Base-by-base conservation (phyloP, 768 basidiomycete species). In the Lactarius hengduanensis region DNA sequence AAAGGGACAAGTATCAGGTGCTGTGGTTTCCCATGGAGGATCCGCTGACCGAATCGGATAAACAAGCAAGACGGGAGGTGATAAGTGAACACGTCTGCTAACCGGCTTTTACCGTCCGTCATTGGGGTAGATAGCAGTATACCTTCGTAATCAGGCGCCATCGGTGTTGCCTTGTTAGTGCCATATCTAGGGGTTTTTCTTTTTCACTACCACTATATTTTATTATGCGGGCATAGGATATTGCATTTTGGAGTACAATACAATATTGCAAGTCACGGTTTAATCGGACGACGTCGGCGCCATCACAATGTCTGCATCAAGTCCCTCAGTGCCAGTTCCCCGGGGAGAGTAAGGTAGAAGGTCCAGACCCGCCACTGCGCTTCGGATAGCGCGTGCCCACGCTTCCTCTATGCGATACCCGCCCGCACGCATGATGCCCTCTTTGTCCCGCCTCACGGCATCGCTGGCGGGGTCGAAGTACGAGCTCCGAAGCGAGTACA, bases 341-440 rank as follows among this genome's bases (percentile, higher is more conserved):
- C 63, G 69, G 9, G 70, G 34, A 30, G 70, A 72, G 15, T 73
- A 40, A 8, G 88, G 86, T 40, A 80, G 72, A 38, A 91, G 72
- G 67, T 91, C 90, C 67, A 95, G 74, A 1, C 85, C 91, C 43
- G 87, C 86, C 28, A 94, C 87, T 6, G 91, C 88, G 69, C 76
- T 85, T 64, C 89, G 79, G 64, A 96, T 74, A 15, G 91, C 92
- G 62, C 93, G 81, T 71, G 90, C 89, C 93, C 93, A 95, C 54
- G 89, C 91, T 74, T 95, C 90, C 67, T 91, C 86, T 4, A 92
- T 80, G 68, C 78, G 81, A 74, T 93, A 96, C 10, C 94, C 94
- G 10, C 92, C 94, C 26, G 86, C 92, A 53, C 88, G 80, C 88
- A 90, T 90, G 70, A 89, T 86, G 16, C 89, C 90, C 67, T 90